Percentiles rank a stretch among this genome's conserved stretches.
phyloP scores from a whole-genome alignment of 345 rosid genomes.

The Brassica incana region DNA sequence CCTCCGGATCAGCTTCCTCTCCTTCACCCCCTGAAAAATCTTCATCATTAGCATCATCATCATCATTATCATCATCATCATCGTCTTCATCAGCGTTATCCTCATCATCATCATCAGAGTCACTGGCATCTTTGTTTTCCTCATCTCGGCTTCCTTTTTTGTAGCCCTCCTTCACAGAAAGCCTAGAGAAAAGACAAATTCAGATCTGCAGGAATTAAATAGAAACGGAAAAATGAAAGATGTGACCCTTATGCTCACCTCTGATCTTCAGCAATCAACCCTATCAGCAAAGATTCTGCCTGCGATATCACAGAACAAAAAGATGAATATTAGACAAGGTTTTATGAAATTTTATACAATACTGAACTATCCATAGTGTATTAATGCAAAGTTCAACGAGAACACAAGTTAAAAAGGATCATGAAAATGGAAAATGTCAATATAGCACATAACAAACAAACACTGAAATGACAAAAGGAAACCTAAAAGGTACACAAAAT shows the following conservation, averaged over 20 bases:
- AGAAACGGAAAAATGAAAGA: not conserved
- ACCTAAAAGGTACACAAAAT: not conserved
- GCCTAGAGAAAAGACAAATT: slow-evolving; percentile 36
- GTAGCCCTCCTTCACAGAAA: slow-evolving; percentile 47
- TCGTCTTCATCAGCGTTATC: slow-evolving; percentile 30
- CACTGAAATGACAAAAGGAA: not conserved
- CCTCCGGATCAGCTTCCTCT: slow-evolving; percentile 61
- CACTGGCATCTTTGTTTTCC: slow-evolving; percentile 59
- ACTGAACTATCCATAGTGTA: not conserved
- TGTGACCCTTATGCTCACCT: slow-evolving; percentile 35
- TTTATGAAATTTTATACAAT: not conserved
- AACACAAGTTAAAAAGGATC: not conserved
- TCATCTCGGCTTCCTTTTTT: slow-evolving; percentile 39
- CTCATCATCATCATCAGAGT: slow-evolving; percentile 44
- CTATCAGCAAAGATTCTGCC: slow-evolving; percentile 42
- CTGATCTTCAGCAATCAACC: slow-evolving; percentile 41
- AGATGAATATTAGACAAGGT: not conserved
- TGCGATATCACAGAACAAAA: slow-evolving; percentile 20
- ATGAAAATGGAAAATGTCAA: not conserved
- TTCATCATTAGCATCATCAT: slow-evolving; percentile 51
- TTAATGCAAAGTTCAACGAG: not conserved
- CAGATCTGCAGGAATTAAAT: not conserved
- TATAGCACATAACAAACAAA: not conserved
- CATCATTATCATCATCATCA: slow-evolving; percentile 46
- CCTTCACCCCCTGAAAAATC: slow-evolving; percentile 62